Base-by-base conservation (phyloP, 2,329 filamentous ascomycete genomes). In the Plenodomus biglobosus region DNA sequence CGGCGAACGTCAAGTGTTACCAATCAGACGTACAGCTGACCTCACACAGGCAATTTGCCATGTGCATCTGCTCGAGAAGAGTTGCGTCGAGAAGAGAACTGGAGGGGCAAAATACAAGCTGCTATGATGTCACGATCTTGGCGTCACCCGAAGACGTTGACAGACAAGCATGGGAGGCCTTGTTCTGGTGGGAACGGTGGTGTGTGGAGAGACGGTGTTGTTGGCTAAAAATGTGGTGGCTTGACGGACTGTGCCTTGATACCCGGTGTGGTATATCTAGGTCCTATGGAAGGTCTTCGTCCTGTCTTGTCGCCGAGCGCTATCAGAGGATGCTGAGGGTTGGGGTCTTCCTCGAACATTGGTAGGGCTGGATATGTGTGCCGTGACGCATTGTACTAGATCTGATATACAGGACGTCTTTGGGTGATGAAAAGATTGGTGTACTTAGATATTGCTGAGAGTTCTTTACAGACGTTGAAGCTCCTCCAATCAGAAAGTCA, bases 91-190 rank as follows among this genome's bases (percentile, higher is more conserved):
- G 51, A 48, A 46, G 47, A 46, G 51, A 48, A 50, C 44, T 21
- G 24, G 48, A 52, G 44, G 50, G 50, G 50, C 46, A 54, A 32
- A 44, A 17, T 15, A 39, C 16, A n/a, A n/a, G 20, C 8, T 22
- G 38, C 44, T 21, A 55, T 59, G 56, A 59, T 55, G 49, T 59
- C 55, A 50, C 15, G 3, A 32, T 44, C 44, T 54, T 53, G 44
- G 51, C 53, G 39, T 15, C 27, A 32, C 27, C 6, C 27, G 13
- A 11, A 32, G 15, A 10, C 27, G 27, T 32, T 32, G 13, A 3
- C 13, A 15, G 6, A 32, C 27, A 32, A 32, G 27, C 27, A 32
- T 32, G 27, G 27, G 27, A 32, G 6, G 27, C 27, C 27, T 32
- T 6, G 27, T 32, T 3, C 3, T 15, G 46, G 46, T 44, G 46